Conservation (phyloP, 1,139 yeast genomes). For the Nakaseomyces nivariensis region DNA sequence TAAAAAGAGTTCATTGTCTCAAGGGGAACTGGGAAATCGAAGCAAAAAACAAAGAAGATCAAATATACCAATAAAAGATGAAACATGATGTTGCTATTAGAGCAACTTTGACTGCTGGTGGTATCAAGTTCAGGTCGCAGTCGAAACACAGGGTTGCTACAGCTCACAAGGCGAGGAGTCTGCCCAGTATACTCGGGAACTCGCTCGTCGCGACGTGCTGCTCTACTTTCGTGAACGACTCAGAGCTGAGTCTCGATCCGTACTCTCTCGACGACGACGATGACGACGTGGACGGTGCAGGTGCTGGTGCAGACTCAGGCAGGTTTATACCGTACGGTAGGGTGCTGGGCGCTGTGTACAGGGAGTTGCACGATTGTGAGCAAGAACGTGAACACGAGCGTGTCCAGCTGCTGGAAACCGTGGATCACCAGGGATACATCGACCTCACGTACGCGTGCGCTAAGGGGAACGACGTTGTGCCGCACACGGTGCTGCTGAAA, state of each 20-base stretch:
- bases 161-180: neutral
- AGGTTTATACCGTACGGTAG: constrained; percentile 3
- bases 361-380: neutral
- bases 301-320: neutral
- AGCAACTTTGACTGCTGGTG: constrained; percentile 3
- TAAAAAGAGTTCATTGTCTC: too few relatives aligned
- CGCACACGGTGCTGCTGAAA: neutral
- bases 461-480: constrained; percentile 3
- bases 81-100: constrained; percentile 1
- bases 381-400: neutral
- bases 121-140: constrained; percentile 4
- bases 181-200: neutral
- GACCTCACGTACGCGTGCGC: constrained; percentile 4
- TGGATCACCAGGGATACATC: constrained; percentile 1
- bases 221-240: constrained; percentile 1
- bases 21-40: too few relatives aligned
- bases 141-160: neutral
- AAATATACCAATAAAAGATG: too few relatives aligned
- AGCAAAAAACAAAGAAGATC: too few relatives aligned
- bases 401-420: neutral
- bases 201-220: constrained; percentile 2
- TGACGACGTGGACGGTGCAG: neutral
- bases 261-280: neutral
- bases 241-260: constrained; percentile 3
- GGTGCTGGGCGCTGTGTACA: constrained; percentile 2